Percentiles rank a stretch among this genome's conserved stretches.
Evolutionary conservation across 2,329 filamentous ascomycete species (phyloP).

Genomic region (Aspergillus puulaauensis): DNA sequence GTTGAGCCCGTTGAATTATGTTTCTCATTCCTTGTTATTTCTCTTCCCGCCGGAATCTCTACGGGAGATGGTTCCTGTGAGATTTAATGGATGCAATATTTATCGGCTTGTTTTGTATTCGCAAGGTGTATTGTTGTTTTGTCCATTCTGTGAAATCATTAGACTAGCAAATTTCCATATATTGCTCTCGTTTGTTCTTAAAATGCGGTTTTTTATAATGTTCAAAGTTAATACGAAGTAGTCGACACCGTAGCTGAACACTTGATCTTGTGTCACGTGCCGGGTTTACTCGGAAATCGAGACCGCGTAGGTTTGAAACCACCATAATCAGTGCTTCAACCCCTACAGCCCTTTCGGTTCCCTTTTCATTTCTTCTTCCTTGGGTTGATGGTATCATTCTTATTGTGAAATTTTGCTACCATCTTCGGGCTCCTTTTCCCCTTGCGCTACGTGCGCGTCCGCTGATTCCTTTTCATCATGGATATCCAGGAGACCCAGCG

Average conservation of each 20-base stretch:
- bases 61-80: slow-evolving; percentile 26
- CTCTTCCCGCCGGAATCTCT: slow-evolving; percentile 22
- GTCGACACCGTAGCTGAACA: not conserved
- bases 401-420: slow-evolving; percentile 19
- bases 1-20: slow-evolving; percentile 20
- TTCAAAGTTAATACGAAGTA: not conserved
- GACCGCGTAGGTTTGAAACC: not conserved
- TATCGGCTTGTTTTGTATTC: slow-evolving; percentile 32
- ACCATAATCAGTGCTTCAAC: not conserved
- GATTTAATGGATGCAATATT: slow-evolving; percentile 37
- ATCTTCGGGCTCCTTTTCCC: not conserved
- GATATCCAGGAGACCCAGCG: slow-evolving; percentile 57
- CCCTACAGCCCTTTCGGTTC: not conserved
- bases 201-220: not conserved
- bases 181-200: slow-evolving; percentile 14
- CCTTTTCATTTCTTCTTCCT: not conserved
- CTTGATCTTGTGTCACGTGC: slow-evolving; percentile 11
- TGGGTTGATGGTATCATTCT: slow-evolving; percentile 3
- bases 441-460: slow-evolving; percentile 8
- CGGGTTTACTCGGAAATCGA: slow-evolving; percentile 7
- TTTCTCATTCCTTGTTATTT: slow-evolving; percentile 18
- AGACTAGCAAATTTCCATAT: slow-evolving; percentile 28
- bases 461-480: slow-evolving; percentile 42
- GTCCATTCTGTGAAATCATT: slow-evolving; percentile 24
- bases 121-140: slow-evolving; percentile 26